phyloP scores from a whole-genome alignment of 78 protist species.

The Capsaspora owczarzaki region DNA sequence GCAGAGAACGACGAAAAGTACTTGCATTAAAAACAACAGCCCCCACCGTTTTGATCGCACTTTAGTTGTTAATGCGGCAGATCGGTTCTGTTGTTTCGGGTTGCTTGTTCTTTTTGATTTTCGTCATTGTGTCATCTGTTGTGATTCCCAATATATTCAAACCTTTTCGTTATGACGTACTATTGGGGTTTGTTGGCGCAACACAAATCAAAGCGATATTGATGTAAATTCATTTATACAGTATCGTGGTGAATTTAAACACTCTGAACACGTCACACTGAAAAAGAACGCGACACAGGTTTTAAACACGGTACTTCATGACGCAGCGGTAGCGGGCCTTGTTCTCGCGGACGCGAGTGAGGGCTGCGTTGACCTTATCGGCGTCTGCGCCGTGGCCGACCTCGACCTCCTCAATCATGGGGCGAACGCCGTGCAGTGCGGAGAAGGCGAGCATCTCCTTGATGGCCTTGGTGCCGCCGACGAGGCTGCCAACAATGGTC shows the following conservation, averaged over 20 bases:
- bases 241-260: too few species aligned
- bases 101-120: too few species aligned
- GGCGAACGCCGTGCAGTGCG: background rate
- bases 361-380: background rate
- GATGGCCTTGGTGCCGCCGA: background rate
- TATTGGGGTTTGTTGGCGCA: too few species aligned
- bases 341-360: background rate
- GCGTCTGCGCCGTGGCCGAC: background rate
- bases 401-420: constrained; percentile 17
- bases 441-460: background rate
- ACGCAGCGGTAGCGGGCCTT: background rate
- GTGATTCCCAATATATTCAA: too few species aligned
- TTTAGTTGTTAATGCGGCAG: too few species aligned
- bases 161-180: too few species aligned
- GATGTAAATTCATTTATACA: too few species aligned
- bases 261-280: too few species aligned
- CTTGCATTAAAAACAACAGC: constrained; percentile 22
- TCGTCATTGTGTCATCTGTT: too few species aligned
- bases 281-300: constrained; percentile 1
- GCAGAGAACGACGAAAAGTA: constrained; percentile 18
- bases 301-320: background rate
- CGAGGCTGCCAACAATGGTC: background rate
- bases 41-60: too few species aligned
- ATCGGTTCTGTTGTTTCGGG: too few species aligned
- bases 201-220: too few species aligned